Evolutionary conservation across 78 protist genomes (phyloP).

Genomic region (Cavenderia fasciculata): DNA sequence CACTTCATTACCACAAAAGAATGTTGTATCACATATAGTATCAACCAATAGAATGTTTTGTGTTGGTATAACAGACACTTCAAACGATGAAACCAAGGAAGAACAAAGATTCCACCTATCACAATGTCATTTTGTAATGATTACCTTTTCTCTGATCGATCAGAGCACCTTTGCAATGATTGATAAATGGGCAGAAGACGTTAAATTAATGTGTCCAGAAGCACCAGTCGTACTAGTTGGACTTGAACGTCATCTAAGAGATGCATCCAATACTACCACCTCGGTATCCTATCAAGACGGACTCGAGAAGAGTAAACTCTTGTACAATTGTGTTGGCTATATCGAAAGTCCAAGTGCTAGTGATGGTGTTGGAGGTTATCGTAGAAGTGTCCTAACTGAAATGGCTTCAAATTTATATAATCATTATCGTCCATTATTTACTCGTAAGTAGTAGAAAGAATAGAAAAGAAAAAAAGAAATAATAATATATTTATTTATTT

Average conservation of each 20-base stretch:
- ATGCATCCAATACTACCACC: neutral
- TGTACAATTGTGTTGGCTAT: constrained; percentile 50
- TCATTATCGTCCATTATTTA: constrained; percentile 18
- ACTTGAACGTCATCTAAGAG: constrained; percentile 39
- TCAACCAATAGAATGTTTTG: constrained; percentile 30
- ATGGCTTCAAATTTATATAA: constrained; percentile 23
- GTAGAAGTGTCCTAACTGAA: constrained; percentile 38
- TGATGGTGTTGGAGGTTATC: constrained; percentile 75
- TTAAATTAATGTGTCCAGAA: constrained; percentile 41
- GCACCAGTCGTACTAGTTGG: constrained; percentile 48
- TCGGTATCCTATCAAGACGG: constrained; percentile 38
- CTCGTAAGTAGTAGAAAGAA: no score
- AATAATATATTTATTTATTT: no score
- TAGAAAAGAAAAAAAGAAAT: no score
- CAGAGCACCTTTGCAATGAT: constrained; percentile 32
- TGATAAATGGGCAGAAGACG: constrained; percentile 20
- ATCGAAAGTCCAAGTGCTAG: constrained; percentile 40
- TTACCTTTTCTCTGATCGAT: constrained; percentile 42
- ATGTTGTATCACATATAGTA: constrained; percentile 31
- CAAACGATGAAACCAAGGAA: neutral
- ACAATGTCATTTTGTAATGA: constrained; percentile 29
- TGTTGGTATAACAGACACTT: constrained; percentile 15
- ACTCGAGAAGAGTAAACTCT: constrained; percentile 1
- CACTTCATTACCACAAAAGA: no score
- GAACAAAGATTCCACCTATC: constrained; percentile 34